A percentile compares a stretch with the other conserved stretches of the same genome.
Conservation (phyloP, 768 basidiomycete species). For the Sistotremastrum niveocremeum region DNA sequence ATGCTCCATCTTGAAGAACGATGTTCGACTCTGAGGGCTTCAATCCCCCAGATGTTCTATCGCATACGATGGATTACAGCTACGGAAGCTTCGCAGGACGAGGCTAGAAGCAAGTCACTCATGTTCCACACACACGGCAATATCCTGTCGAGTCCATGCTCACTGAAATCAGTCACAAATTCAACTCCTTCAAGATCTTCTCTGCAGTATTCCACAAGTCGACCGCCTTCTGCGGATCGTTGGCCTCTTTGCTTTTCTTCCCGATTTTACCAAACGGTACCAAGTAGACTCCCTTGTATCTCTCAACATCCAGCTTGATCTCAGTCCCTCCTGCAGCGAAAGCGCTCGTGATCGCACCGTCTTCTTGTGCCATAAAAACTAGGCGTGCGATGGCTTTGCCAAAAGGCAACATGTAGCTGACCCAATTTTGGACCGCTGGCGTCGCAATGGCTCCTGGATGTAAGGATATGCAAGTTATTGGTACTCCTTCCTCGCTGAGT, state of each 20-base stretch:
- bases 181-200: slow-evolving; percentile 16
- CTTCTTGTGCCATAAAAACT: slow-evolving; percentile 10
- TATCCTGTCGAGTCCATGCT: no score
- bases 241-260: slow-evolving; percentile 3
- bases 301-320: slow-evolving; percentile 8
- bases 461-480: not conserved
- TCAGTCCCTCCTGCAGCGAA: slow-evolving; percentile 10
- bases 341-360: slow-evolving; percentile 12
- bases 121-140: no score
- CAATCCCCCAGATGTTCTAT: no score
- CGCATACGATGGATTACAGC: no score
- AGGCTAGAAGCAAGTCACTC: no score
- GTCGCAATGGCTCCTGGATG: not conserved
- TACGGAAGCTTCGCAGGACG: no score
- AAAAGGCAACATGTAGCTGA: slow-evolving; percentile 7
- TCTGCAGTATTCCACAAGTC: slow-evolving; percentile 12
- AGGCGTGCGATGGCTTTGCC: slow-evolving; percentile 10
- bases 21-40: no score
- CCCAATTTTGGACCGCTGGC: not conserved
- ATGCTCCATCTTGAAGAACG: no score
- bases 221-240: slow-evolving; percentile 5
- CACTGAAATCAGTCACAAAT: no score
- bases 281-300: slow-evolving; percentile 11
- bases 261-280: slow-evolving; percentile 8
- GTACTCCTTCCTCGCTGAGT: slow-evolving; percentile 6